Evolutionary conservation across 75 land plant genomes (phyloP).

Genomic region (Adiantum capillusveneris): DNA sequence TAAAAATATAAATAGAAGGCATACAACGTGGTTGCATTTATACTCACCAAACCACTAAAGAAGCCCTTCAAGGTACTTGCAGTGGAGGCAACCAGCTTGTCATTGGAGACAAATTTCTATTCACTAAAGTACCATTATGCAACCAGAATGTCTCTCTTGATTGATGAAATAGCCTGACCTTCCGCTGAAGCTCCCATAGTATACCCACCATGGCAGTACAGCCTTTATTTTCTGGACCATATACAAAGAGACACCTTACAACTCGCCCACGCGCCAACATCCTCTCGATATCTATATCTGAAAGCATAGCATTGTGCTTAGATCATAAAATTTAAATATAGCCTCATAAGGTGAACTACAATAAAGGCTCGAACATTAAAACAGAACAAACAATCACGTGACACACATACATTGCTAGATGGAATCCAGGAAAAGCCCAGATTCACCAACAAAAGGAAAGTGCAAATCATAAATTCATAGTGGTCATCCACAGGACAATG

Average conservation of each 20-base stretch:
- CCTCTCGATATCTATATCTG: conserved; percentile 61
- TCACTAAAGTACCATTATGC: conserved; percentile 66
- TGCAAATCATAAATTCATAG: no score
- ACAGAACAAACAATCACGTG: no score
- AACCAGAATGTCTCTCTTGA: conserved; percentile 89
- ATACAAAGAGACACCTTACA: conserved; percentile 82
- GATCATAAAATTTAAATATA: no score
- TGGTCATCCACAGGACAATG: no score
- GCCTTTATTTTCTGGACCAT: conserved; percentile 51
- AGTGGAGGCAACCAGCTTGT: conserved; percentile 62
- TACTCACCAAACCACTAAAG: no score
- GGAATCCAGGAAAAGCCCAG: no score
- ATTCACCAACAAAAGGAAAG: no score
- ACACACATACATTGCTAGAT: no score
- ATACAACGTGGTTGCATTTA: no score
- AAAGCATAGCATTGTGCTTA: background rate
- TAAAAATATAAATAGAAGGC: no score
- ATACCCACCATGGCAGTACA: conserved; percentile 90
- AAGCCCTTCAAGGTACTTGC: conserved; percentile 63
- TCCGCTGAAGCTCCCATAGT: conserved; percentile 88
- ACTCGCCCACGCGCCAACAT: conserved; percentile 60
- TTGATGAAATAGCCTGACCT: conserved; percentile 74
- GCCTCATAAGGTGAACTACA: no score
- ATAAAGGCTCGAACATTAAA: no score
- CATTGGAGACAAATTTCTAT: conserved; percentile 53